Evolutionary conservation across 2,329 filamentous ascomycete species (phyloP).

Genomic region (Chaetomiaceae sp.): DNA sequence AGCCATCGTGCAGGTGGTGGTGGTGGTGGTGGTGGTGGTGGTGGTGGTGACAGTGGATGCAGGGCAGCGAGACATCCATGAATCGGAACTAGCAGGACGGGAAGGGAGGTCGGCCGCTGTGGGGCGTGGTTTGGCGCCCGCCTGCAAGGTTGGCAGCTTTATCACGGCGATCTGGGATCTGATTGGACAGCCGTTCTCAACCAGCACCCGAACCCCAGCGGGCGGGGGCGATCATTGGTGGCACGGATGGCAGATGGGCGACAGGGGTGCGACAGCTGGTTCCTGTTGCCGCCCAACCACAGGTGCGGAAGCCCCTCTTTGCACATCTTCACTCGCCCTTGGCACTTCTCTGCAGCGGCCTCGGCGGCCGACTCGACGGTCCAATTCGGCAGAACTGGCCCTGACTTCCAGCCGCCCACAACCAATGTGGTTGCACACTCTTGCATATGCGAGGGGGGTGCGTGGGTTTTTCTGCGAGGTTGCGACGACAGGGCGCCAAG

Average conservation of each 20-base stretch:
- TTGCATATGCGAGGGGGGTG: constrained; percentile 23
- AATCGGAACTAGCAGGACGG: too few relatives aligned
- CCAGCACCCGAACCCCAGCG: constrained; percentile 2
- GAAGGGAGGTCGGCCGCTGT: constrained; percentile 12
- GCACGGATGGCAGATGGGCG: constrained; percentile 19
- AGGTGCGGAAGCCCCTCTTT: constrained; percentile 16
- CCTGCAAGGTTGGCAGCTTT: constrained; percentile 26
- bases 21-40: too few relatives aligned
- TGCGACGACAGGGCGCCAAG: constrained; percentile 28
- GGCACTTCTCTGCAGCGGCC: constrained; percentile 11
- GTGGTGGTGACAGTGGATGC: too few relatives aligned
- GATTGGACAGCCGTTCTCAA: constrained; percentile 23
- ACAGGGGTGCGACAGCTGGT: constrained; percentile 18
- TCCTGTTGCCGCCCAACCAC: constrained; percentile 27
- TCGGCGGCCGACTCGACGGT: constrained; percentile 15
- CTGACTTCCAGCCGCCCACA: constrained; percentile 18
- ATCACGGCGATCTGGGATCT: constrained; percentile 23
- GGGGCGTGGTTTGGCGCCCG: constrained; percentile 27
- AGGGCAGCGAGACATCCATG: too few relatives aligned
- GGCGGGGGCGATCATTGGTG: constrained; percentile 22
- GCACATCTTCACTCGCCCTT: constrained; percentile 8
- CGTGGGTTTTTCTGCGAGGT: too few relatives aligned
- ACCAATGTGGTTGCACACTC: constrained; percentile 24
- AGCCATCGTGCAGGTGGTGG: too few relatives aligned
- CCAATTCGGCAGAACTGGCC: constrained; percentile 24